Evolutionary conservation across 768 basidiomycete genomes (phyloP).

Genomic region (Rhizopogon vesiculosus): DNA sequence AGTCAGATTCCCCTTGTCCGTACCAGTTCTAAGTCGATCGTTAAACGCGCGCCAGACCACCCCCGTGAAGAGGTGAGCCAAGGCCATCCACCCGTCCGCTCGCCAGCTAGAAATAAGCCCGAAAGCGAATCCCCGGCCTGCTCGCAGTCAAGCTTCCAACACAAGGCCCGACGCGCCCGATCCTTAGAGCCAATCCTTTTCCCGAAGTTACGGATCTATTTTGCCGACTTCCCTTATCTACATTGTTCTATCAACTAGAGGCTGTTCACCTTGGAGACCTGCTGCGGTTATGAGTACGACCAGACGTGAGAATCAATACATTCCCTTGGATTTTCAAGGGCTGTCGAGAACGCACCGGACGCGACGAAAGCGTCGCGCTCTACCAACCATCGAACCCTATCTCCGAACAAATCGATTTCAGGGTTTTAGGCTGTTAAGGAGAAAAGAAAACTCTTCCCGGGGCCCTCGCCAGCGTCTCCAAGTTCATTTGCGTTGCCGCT

Average conservation of each 20-base stretch:
- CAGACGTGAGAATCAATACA: slow-evolving; percentile 62
- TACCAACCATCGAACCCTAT: slow-evolving; percentile 69
- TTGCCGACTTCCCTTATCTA: slow-evolving; percentile 81
- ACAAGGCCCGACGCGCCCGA: slow-evolving; percentile 73
- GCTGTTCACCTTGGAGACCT: slow-evolving; percentile 80
- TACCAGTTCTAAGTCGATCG: slow-evolving; percentile 72
- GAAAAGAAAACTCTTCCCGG: slow-evolving; percentile 79
- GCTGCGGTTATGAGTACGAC: slow-evolving; percentile 77
- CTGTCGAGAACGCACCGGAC: slow-evolving; percentile 71
- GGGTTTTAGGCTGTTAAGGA: slow-evolving; percentile 69
- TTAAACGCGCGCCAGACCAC: slow-evolving; percentile 61
- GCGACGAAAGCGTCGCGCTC: slow-evolving; percentile 66
- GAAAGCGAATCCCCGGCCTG: slow-evolving; percentile 47
- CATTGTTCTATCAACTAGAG: slow-evolving; percentile 78
- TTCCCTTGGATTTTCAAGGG: slow-evolving; percentile 81
- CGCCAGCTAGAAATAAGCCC: slow-evolving; percentile 31
- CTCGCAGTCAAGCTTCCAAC: slow-evolving; percentile 16
- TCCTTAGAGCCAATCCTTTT: slow-evolving; percentile 79
- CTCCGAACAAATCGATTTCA: slow-evolving; percentile 75
- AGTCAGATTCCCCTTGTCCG: slow-evolving; percentile 81
- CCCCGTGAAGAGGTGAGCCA: slow-evolving; percentile 41
- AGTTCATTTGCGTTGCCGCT: slow-evolving; percentile 68
- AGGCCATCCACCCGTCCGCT: slow-evolving; percentile 39
- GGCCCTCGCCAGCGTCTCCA: slow-evolving; percentile 60
- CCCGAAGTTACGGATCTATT: slow-evolving; percentile 79